Conservation (phyloP, 805 yeast species). For the Hanseniaspora hatyaiensis region DNA sequence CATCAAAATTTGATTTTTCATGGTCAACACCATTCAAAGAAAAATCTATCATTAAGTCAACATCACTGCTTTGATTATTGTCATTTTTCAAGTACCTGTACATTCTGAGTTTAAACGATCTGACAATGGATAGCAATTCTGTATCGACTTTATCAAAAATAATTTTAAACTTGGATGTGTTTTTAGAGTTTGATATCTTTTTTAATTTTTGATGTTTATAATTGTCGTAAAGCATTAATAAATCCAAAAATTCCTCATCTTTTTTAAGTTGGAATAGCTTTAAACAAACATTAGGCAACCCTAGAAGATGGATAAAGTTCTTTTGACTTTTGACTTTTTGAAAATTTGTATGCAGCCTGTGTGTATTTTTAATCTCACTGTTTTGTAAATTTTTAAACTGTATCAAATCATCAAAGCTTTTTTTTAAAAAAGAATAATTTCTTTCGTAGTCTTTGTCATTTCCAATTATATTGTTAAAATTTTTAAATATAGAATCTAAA, state of each 20-base stretch:
- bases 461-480: not conserved
- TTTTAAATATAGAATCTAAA: constrained; percentile 5
- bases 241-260: constrained; percentile 2
- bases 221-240: not conserved
- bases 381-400: not conserved
- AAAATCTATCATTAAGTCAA: too few species aligned
- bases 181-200: too few species aligned
- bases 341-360: not conserved
- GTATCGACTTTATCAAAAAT: constrained; percentile 3
- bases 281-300: constrained; percentile 3
- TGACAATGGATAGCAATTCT: not conserved
- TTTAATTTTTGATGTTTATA: constrained; percentile 3
- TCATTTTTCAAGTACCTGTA: not conserved
- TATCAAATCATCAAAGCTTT: too few species aligned
- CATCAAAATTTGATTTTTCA: not conserved
- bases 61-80: not conserved
- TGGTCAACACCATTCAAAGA: not conserved
- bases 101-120: not conserved
- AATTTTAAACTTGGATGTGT: not conserved
- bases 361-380: not conserved
- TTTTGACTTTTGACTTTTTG: constrained; percentile 1
- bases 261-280: not conserved
- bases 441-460: too few species aligned
- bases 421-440: too few species aligned
- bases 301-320: not conserved